Base-by-base conservation (phyloP, 2,329 filamentous ascomycete genomes). In the Pseudogymnoascus sp. region DNA sequence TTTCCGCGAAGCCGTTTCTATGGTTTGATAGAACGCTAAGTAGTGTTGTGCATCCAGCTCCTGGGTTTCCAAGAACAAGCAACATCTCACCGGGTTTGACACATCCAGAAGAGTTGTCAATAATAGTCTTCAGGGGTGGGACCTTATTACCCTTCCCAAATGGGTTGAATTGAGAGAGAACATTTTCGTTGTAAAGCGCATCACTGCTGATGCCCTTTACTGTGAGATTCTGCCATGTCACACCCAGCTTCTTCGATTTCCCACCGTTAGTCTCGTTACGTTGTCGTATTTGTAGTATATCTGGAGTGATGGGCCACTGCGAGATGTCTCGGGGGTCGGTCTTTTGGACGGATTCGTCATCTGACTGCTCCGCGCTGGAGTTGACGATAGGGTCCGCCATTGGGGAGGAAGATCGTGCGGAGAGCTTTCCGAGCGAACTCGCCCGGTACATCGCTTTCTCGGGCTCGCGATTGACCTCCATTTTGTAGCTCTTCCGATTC, bases 221-320 rank as follows among this genome's bases (percentile, higher is more conserved):
- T 0, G 88, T 89, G 57, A 95, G 75, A 18, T 81, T 80, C 60
- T 94, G 84, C 89, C 90, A 95, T 64, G 89, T 82, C 0, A 91
- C 88, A 36, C 89, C 88, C 62, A 91, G 88, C 67, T 88, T 85
- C 77, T 22, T 22, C 22, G 22, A 22, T 22, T 22, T 22, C 22
- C 22, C 22, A 22, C 22, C 22, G 22, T 22, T 22, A 22, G 22
- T 22, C 22, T 22, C 22, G 22, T 22, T 22, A 22, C 22, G 22
- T 22, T 22, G 22, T 22, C 22, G 22, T 22, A 22, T 22, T 22
- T 22, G 22, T 22, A 22, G 22, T 22, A 22, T 22, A 22, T 22
- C 22, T 22, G 22, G 22, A 22, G 22, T 22, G 22, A 2, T 22
- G 22, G 22, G 22, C 22, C 22, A 22, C 4, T 22, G 22, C 4